Base-by-base conservation (phyloP, 2,329 filamentous ascomycete species). In the Septoria petroselini region DNA sequence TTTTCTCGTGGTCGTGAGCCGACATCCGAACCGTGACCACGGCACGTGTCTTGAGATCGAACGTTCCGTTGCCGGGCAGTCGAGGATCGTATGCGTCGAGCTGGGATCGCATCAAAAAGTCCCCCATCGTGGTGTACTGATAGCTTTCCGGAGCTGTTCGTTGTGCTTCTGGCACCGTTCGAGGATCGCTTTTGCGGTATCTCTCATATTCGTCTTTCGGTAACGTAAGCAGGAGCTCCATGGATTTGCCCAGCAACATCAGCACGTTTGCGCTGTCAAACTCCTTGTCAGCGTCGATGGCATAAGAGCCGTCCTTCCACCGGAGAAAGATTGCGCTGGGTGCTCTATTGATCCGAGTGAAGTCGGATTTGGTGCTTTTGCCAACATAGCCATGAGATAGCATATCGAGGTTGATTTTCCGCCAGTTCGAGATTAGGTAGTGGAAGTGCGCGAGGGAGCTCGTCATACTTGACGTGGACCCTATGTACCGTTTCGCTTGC, bases 391-490 rank as follows among this genome's bases (percentile, higher is more conserved):
- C 73, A 42, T 79, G 79, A 0, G 89, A 91, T 1, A 95, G 66
- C 63, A 80, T 81, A 0, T 71, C 68, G 12, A 81, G 71, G 53
- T 88, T 86, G 52, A 95, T 75, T 2, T 75, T 73, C 45, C 94
- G 83, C 86, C 89, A 97, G 5, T 78, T 73, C 0, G 91, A 97
- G 7, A 98, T 76, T 2, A 98, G 78, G 63, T 83, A 97, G 68
- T 98, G 93, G 64, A 98, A 95, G 62, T 98, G 94, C 2, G 85
- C 80, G 37, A 98, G 76, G 42, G 87, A 83, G 2, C 84, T 76
- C 1, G 91, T 95, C 90, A 96, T 95, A 70, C 91, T 97, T 1
- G 93, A 98, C 0, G 93, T 97, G 9, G 93, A 98, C 7, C 93
- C 93, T 8, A 90, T 85, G 65, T 94, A 98, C 65, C 86, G 94